phyloP scores from a whole-genome alignment of 225 moss, liverwort and hornwort genomes.

The Rhytidiadelphus loreus region DNA sequence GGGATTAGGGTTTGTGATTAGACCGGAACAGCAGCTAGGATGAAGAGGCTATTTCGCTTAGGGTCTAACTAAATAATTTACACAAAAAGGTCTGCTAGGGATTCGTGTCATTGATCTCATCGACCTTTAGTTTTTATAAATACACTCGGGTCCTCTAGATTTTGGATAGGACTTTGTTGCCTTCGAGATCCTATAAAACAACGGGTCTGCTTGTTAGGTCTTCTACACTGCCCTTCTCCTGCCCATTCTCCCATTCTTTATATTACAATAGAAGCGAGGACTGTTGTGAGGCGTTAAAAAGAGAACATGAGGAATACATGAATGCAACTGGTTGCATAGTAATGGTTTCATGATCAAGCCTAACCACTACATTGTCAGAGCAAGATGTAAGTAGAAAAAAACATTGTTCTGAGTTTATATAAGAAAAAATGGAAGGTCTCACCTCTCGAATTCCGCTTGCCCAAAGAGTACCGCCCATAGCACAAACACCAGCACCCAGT shows the following conservation, averaged over 20 bases:
- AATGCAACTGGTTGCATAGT: not conserved
- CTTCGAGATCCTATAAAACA: not conserved
- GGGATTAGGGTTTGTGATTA: not conserved
- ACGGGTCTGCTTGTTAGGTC: not conserved
- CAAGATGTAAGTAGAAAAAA: not conserved
- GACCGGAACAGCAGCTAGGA: not conserved
- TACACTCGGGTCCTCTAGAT: not conserved
- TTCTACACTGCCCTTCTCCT: not conserved
- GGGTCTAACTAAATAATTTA: not conserved
- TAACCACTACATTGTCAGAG: not conserved
- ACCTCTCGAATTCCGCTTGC: constrained; percentile 44
- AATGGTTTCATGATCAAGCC: not conserved
- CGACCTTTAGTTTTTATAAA: not conserved
- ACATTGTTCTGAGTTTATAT: not conserved
- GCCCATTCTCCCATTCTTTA: not conserved
- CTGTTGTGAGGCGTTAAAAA: not conserved
- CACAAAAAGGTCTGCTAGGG: not conserved
- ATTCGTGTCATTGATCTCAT: not conserved
- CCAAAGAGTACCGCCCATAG: constrained; percentile 38
- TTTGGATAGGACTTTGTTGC: not conserved
- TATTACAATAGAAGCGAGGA: not conserved
- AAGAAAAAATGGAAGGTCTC: not conserved
- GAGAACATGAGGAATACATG: not conserved
- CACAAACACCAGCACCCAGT: constrained; percentile 37
- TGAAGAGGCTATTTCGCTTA: not conserved